Percentiles rank a stretch among this genome's conserved stretches.
These are phyloP conservation scores for Aspergillus carbonarius DNA, from an alignment of 2,329 filamentous ascomycete genomes.

Conservation along the genomic window DNA sequence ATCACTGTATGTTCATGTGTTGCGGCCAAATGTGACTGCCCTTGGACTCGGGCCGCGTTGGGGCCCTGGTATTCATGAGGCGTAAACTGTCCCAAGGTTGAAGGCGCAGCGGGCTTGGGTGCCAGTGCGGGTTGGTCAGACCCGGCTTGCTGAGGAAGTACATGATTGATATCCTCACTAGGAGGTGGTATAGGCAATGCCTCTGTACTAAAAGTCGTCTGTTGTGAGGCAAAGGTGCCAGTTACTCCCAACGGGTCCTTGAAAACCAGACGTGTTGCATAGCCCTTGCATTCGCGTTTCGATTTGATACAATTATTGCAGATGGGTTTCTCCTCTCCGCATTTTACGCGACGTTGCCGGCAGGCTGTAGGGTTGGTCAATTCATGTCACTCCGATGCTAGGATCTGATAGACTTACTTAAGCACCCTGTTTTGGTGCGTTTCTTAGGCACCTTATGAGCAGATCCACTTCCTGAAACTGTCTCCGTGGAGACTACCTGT, in stretches of 20 bases:
- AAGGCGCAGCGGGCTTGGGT: constrained; percentile 27
- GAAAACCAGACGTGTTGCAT: constrained; percentile 43
- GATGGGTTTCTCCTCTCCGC: constrained; percentile 71
- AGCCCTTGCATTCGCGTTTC: constrained; percentile 47
- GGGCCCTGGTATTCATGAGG: constrained; percentile 1
- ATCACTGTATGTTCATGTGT: not conserved
- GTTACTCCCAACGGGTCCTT: constrained; percentile 41
- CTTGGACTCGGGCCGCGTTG: constrained; percentile 9
- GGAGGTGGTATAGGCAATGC: constrained; percentile 15
- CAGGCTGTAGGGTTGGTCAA: constrained; percentile 62
- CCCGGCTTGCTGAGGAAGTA: constrained; percentile 27
- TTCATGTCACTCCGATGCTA: constrained; percentile 19
- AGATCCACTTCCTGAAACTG: constrained; percentile 19
- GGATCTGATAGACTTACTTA: constrained; percentile 61
- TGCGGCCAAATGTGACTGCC: constrained; percentile 8
- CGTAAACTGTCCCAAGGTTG: constrained; percentile 10
- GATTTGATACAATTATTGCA: constrained; percentile 50
- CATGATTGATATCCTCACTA: constrained; percentile 22
- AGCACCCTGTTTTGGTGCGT: constrained; percentile 87
- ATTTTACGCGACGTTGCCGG: constrained; percentile 93
- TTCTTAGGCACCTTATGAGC: constrained; percentile 51
- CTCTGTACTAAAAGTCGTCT: constrained; percentile 19
- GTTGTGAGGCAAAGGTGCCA: constrained; percentile 20
- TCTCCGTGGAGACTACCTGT: constrained; percentile 11
- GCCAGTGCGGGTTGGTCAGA: constrained; percentile 36